Conservation (phyloP, 73 alveolate species). For the Tetrahymena thermophila region DNA sequence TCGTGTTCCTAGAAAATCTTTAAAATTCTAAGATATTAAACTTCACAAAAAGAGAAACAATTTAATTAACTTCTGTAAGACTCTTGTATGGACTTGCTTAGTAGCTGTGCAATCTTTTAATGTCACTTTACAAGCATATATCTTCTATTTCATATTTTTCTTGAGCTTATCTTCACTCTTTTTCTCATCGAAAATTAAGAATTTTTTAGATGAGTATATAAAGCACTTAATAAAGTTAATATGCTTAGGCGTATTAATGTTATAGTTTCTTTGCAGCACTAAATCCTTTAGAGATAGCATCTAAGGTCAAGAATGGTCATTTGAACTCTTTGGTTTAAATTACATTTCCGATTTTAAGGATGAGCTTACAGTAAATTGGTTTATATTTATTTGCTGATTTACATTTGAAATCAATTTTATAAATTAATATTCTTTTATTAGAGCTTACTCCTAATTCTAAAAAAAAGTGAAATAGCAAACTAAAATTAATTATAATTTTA, state of each 20-base stretch:
- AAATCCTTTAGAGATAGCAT: neutral
- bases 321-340: neutral
- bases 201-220: neutral
- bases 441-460: too few relatives aligned
- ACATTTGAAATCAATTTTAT: too few relatives aligned
- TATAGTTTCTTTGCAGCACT: neutral
- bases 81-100: neutral
- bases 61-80: neutral
- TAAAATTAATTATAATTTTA: neutral
- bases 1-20: neutral
- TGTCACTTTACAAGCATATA: neutral
- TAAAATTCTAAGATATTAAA: neutral
- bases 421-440: too few relatives aligned
- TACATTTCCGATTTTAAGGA: neutral
- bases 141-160: neutral
- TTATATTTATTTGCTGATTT: too few relatives aligned
- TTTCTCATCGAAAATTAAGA: neutral
- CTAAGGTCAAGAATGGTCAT: neutral
- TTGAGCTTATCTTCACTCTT: neutral
- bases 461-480: neutral
- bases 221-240: neutral
- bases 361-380: neutral
- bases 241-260: neutral
- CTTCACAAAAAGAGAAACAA: neutral
- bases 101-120: neutral